Base-by-base conservation (phyloP, 345 rosid species). In the Melaleuca alternifolia region DNA sequence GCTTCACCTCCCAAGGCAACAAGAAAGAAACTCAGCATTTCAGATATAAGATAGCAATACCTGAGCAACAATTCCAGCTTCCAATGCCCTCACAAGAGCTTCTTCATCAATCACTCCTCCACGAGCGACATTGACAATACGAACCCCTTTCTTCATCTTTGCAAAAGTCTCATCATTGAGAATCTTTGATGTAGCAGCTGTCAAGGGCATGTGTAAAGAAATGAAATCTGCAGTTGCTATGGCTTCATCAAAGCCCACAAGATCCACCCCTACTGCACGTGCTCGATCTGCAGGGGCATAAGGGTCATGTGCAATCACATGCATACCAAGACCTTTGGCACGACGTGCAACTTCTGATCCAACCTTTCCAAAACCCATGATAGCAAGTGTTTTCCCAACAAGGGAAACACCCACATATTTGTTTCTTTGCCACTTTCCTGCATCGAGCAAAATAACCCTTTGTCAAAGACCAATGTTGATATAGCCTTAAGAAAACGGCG, bases 81-180 rank as follows among this genome's bases (percentile, higher is more conserved):
- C 96, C 84, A 96, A 84, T 26, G 98, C 98, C 91, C 96, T 93
- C 86, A 96, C 95, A 12, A 96, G 92, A 54, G 98, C 98, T 5
- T 95, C 98, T 91, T 96, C 98, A 83, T 96, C 98, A 77, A 96
- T 96, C 82, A 96, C 98, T 54, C 98, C 98, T 13, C 98, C 98
- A 86, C 96, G 98, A 86, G 98, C 98, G 87, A 96, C 98, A 89
- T 96, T 96, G 84, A 95, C 92, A 3, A 96, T 96, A 12, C 98
- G 90, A 84, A 96, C 97, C 51, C 98, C 98, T 86, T 95, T 95
- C 94, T 96, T 96, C 98, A 96, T 96, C 90, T 93, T 96, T 24
- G 93, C 96, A 90, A 96, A 95, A 52, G 93, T 96, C 41, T 94
- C 96, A 15, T 95, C 97, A 82, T 96, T 96, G 15, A 95, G 93